These are phyloP conservation scores for Malassezia dermatis DNA, from an alignment of 1,284 basidiomycete species.

Conservation along the genomic window DNA sequence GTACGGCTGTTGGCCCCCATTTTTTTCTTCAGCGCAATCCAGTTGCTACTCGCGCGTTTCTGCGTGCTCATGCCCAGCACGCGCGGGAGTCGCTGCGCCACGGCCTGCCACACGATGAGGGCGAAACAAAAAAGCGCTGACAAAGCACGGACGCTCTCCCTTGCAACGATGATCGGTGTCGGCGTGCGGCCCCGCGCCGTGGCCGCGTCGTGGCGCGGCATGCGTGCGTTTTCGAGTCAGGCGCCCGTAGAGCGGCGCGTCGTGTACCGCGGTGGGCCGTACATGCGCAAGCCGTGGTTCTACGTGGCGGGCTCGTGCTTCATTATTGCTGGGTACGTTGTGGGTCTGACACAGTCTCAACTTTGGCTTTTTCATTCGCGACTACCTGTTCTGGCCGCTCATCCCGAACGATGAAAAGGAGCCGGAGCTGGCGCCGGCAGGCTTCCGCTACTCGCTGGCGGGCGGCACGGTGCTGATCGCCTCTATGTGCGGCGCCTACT, in stretches of 20 bases:
- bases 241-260: background rate
- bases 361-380: conserved; percentile 14
- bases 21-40: conserved; percentile 34
- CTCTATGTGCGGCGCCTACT: conserved; percentile 15
- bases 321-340: conserved; percentile 8
- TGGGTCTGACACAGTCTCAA: conserved; percentile 7
- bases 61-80: conserved; percentile 5
- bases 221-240: background rate
- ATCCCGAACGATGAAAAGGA: conserved; percentile 7
- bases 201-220: background rate
- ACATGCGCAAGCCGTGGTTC: conserved; percentile 15
- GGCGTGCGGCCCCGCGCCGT: background rate
- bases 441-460: conserved; percentile 10
- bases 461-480: conserved; percentile 15
- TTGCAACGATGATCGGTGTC: background rate
- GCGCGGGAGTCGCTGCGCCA: background rate
- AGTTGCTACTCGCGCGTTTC: conserved; percentile 29
- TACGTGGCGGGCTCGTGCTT: conserved; percentile 12
- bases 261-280: conserved; percentile 15
- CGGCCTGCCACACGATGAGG: background rate
- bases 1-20: conserved; percentile 9
- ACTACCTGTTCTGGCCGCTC: conserved; percentile 19
- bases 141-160: background rate
- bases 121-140: background rate
- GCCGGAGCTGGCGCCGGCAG: conserved; percentile 5